Conservation (phyloP, 257 asterid genomes). For the Solanum lycopersicoides region DNA sequence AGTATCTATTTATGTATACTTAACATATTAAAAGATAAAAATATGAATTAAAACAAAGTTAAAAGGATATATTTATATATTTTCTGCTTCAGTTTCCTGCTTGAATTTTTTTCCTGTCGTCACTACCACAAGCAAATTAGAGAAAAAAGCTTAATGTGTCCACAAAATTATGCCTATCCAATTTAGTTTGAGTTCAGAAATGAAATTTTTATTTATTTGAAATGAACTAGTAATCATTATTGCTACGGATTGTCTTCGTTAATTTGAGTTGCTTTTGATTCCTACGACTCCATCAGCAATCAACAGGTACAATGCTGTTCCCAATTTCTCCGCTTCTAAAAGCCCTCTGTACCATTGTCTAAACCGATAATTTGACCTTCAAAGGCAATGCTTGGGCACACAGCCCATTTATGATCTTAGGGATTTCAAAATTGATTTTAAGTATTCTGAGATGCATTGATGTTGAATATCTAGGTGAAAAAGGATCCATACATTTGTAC, state of each 20-base stretch:
- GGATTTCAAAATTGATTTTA: not conserved
- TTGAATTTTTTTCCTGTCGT: no score
- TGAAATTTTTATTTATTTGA: no score
- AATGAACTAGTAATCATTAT: no score
- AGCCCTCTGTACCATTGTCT: not conserved
- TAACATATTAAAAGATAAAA: no score
- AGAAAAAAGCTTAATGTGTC: not conserved
- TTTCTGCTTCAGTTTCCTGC: no score
- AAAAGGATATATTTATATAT: no score
- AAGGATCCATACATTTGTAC: not conserved
- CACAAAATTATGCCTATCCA: not conserved
- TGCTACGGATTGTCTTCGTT: no score
- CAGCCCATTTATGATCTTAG: not conserved
- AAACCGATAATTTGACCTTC: not conserved
- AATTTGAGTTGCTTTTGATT: not conserved
- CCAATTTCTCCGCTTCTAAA: not conserved
- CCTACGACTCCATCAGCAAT: not conserved
- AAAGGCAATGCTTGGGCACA: not conserved
- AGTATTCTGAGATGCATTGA: not conserved
- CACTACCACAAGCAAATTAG: not conserved
- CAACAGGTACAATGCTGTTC: not conserved
- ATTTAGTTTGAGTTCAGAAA: not conserved
- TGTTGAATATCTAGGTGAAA: not conserved
- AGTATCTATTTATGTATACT: no score
- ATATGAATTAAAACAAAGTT: no score